Evolutionary conservation across 495 filamentous ascomycete species (phyloP), one percentile per base, ranked within the genome.

Genomic region (Umbilicaria muhlenbergii): DNA sequence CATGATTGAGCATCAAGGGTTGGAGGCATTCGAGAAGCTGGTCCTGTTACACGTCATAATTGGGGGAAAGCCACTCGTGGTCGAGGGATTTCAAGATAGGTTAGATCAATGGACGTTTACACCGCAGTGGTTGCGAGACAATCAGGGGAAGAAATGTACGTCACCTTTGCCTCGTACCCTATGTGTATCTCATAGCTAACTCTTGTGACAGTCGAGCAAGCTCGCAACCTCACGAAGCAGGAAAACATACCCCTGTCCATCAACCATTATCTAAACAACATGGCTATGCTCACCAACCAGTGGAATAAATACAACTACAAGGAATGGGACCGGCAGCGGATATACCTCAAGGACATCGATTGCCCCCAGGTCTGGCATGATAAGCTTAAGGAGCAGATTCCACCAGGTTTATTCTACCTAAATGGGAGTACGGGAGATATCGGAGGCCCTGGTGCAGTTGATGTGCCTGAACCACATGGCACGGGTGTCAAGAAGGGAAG

Each of bases 271-370:
- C 65, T 98, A 11, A 77, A 78, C 41, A 88, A 81, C 40, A 75
- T 95, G 76, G 68, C 73, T 16, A 73, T 74, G 45, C 69, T 96
- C 34, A 73, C 86, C 1, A 75, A 83, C 32, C 81, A 84, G 51
- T 87, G 79, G 60, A 83, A 66, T 5, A 53, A 67, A 0, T 60
- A 66, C 11, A 86, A 78, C 49, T 91, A 78, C 53, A 70, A 69
- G 42, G 77, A 87, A 16, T 68, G 77, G 36, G 67, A 71, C 34
- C 71, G 78, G 12, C 91, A 98, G 53, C 77, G 91, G 11, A 72
- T 95, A 3, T 96, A 96, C 58, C 60, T 94, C 44, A 96, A 96
- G 51, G 89, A 96, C 55, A 92, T 96, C 47, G 89, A 96, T 54
- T 93, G 85, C 55, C 89, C 89, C 0, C 61, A 66, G 0, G 72